Evolutionary conservation across 2,329 filamentous ascomycete species (phyloP).

Genomic region (Endocalyx cinctus): DNA sequence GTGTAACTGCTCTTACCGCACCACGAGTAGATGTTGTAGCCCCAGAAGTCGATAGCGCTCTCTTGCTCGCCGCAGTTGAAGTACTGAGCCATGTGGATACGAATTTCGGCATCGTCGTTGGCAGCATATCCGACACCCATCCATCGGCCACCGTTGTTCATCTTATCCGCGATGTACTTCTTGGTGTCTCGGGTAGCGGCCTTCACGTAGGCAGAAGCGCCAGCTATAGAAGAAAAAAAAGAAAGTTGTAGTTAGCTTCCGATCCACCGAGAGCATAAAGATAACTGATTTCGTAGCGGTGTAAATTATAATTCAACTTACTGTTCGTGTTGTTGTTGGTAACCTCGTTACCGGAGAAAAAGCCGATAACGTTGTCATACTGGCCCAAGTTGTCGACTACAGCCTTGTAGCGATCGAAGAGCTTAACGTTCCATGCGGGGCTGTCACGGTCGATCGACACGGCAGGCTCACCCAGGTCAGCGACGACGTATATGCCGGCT

Average conservation of each 20-base stretch:
- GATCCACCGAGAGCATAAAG: too few species aligned
- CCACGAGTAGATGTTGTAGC: conserved; percentile 88
- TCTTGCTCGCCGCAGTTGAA: conserved; percentile 65
- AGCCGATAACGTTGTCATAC: conserved; percentile 74
- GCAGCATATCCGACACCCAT: conserved; percentile 77
- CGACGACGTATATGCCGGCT: conserved; percentile 73
- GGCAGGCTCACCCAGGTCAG: conserved; percentile 66
- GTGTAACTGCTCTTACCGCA: conserved; percentile 65
- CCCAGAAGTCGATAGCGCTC: conserved; percentile 72
- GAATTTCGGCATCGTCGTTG: conserved; percentile 71
- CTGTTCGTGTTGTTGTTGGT: conserved; percentile 70
- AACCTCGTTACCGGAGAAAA: conserved; percentile 81
- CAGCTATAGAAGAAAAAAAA: conserved; percentile 31
- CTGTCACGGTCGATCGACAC: conserved; percentile 65
- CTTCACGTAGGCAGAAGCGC: conserved; percentile 74
- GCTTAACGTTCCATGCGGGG: conserved; percentile 62
- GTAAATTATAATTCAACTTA: conserved; percentile 18
- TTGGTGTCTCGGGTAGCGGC: conserved; percentile 77
- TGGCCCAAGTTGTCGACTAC: conserved; percentile 66
- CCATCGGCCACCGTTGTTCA: conserved; percentile 50
- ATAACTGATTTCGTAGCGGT: too few species aligned
- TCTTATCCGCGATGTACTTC: conserved; percentile 67
- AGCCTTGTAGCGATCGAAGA: conserved; percentile 65
- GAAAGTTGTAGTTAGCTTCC: too few species aligned
- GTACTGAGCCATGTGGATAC: conserved; percentile 65